Conservation (phyloP, 345 rosid genomes). For the Eucalyptus curtisii region DNA sequence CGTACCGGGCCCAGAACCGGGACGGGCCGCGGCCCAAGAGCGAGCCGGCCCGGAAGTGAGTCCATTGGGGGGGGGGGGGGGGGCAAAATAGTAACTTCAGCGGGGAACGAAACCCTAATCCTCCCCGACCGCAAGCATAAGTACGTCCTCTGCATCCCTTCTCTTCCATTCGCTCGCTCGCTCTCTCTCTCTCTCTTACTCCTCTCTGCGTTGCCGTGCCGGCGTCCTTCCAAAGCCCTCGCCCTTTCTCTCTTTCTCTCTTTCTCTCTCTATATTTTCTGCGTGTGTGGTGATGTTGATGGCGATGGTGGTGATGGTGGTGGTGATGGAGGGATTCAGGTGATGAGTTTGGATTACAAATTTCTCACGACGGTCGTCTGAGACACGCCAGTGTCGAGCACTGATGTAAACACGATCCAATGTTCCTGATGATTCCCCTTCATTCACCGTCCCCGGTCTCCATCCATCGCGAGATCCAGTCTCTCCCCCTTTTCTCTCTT, state of each 20-base stretch:
- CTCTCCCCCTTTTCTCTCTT: not conserved
- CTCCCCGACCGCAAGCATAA: not conserved
- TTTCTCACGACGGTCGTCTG: constrained; percentile 83
- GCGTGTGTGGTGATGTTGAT: not conserved
- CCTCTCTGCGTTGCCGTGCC: no score
- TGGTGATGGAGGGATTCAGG: constrained; percentile 6
- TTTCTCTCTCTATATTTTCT: not conserved
- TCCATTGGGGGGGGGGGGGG: not conserved
- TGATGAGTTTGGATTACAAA: constrained; percentile 38
- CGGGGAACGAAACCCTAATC: not conserved
- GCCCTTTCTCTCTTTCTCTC: not conserved
- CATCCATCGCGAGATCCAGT: not conserved
- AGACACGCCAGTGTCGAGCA: constrained; percentile 18
- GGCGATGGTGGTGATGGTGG: not conserved
- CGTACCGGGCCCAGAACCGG: not conserved
- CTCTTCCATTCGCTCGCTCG: rapidly evolving
- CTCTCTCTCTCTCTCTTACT: rapidly evolving
- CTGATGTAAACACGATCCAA: constrained; percentile 23
- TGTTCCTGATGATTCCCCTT: constrained; percentile 21
- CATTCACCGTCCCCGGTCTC: not conserved
- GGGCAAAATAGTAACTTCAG: not conserved
- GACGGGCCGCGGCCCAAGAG: not conserved
- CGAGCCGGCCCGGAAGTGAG: not conserved
- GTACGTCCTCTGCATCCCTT: not conserved
- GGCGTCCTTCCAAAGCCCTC: no score